Evolutionary conservation across 306 rosid genomes (phyloP), one percentile per base, ranked within the genome.

Genomic region (Begonia loranthoides): DNA sequence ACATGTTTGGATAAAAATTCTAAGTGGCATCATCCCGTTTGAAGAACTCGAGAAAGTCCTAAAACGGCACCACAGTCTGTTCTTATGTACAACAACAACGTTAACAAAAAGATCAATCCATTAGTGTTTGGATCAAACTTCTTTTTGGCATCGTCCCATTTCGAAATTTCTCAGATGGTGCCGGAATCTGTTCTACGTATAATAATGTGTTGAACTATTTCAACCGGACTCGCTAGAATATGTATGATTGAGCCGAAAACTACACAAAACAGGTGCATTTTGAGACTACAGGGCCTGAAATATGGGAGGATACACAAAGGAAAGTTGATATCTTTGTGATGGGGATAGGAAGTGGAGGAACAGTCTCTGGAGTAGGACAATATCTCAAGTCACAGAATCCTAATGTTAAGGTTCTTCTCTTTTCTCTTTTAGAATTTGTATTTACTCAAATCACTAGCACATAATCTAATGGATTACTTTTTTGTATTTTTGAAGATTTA

Each of bases 291-390:
- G 97, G 97, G 41, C 97, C 97, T 55, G 97, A 90, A 72, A 90
- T 90, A 65, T 90, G 97, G 95, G 97, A 90, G 65, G 97, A 90
- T 60, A 85, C 95, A 41, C 67, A 73, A 54, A 95, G 97, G 48
- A 70, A 80, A 78, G 94, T 90, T 50, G 97, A 85, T 73, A 90
- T 90, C 67, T 90, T 90, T 61, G 87, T 90, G 0, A 90, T 90
- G 97, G 97, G 97, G 66, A 90, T 90, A 22, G 97, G 97, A 22
- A 90, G 95, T 44, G 97, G 97, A 50, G 97, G 97, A 64, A 90
- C 94, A 1, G 95, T 90, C 59, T 68, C 94, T 39, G 97, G 97
- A 12, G 97, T 90, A 47, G 97, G 97, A 22, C 94, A 90, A 62
- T 90, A 90, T 68, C 94, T 90, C 54, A 90, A 85, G 67, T 85